Evolutionary conservation across 495 filamentous ascomycete species (phyloP), one percentile per base, ranked within the genome.

Genomic region (Xylaria curta): DNA sequence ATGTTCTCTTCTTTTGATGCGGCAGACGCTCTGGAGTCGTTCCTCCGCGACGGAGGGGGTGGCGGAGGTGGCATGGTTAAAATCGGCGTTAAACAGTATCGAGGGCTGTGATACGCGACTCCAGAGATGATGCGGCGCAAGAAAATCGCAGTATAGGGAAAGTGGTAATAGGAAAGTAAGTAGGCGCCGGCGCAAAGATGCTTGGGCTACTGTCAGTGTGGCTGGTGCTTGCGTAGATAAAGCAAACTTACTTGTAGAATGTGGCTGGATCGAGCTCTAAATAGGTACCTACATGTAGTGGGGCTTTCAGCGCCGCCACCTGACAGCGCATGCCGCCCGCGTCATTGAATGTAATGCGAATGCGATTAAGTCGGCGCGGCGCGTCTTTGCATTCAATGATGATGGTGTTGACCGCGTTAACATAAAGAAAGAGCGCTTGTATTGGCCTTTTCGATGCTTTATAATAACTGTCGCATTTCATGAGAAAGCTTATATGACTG

Each of bases 1-100:
- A 98, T 95, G 89, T 99, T 99, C 81, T 91, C 91, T 81, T 94
- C 91, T 76, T 94, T 94, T 69, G 85, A 87, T 62, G 88, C 85
- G 26, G 86, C 84, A 59, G 84, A 87, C 10, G 86, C 83, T 44
- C 80, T 83, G 40, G 73, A 69, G 73, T 76, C 74, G 63, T 74
- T 73, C 46, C 76, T 78, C 65, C 79, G 76, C 58, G 78, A 76
- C 66, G 81, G 79, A 7, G 79, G 77, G 13, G 79, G 77, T 17
- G 81, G 81, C 9, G 79, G 78, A 19, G 79, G 78, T 9, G 79
- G 75, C 73, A 78, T 78, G 36, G 21, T 72, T 68, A 17, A 40
- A 44, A 1, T 56, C 33, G 56, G 54, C 56, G 26, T 40, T 24
- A 24, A 38, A 17, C 5, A 7, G 17, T 46, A 12, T 49, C 1